phyloP scores from a whole-genome alignment of 768 basidiomycete species.

The Tephrocybe sp. region DNA sequence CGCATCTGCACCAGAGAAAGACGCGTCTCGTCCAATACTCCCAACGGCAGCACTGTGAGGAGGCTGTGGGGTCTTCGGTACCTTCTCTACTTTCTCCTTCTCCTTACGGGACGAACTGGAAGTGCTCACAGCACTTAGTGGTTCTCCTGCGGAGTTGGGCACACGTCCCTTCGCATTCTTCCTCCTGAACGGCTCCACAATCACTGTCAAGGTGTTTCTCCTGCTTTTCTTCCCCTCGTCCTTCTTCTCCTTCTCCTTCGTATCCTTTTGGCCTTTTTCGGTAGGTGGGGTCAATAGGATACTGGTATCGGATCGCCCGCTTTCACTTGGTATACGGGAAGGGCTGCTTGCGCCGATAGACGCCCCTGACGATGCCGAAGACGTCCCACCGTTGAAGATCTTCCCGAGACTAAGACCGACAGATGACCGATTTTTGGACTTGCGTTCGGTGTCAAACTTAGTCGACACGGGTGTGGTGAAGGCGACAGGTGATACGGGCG shows the following conservation, averaged over 20 bases:
- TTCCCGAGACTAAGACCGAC: slow-evolving; percentile 78
- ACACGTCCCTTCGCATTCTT: slow-evolving; percentile 34
- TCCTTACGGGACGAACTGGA: background rate
- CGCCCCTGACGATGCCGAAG: slow-evolving; percentile 15
- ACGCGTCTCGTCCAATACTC: slow-evolving; percentile 6
- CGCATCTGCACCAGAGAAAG: slow-evolving; percentile 20
- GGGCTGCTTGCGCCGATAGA: slow-evolving; percentile 1
- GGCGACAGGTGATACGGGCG: slow-evolving; percentile 34
- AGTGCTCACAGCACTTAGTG: slow-evolving; percentile 4
- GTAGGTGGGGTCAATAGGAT: slow-evolving; percentile 25
- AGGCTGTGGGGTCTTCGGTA: slow-evolving; percentile 2
- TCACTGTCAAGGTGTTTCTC: slow-evolving; percentile 84
- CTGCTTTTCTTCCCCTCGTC: slow-evolving; percentile 56
- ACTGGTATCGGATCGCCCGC: slow-evolving; percentile 21
- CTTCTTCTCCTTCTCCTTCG: slow-evolving; percentile 18
- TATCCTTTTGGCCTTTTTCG: slow-evolving; percentile 18
- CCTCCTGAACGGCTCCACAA: slow-evolving; percentile 77
- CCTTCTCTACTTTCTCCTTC: slow-evolving; percentile 4
- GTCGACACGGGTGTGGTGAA: slow-evolving; percentile 12
- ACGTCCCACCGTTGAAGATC: slow-evolving; percentile 51
- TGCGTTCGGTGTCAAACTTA: slow-evolving; percentile 15
- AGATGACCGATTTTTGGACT: slow-evolving; percentile 61
- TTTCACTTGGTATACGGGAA: slow-evolving; percentile 41
- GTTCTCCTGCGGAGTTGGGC: slow-evolving; percentile 26
- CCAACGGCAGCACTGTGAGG: slow-evolving; percentile 14